Evolutionary conservation across 805 yeast species (phyloP).

Genomic region (Saturnispora mendoncae): DNA sequence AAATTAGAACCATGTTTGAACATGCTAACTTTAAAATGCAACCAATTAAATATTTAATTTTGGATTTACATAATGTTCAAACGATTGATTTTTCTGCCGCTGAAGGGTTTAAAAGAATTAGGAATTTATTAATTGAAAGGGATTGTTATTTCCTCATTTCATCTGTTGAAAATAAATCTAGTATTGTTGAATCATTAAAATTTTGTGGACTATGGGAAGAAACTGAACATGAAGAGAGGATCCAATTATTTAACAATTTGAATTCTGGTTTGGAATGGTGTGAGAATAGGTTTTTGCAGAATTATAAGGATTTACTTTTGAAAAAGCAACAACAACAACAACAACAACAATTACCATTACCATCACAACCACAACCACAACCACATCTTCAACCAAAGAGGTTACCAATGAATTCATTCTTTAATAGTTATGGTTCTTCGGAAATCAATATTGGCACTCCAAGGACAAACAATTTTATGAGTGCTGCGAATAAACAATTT

Average conservation of each 20-base stretch:
- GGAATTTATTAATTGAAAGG: constrained; percentile 64
- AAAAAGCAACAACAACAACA: background rate
- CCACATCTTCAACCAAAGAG: too few species aligned
- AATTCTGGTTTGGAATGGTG: constrained; percentile 95
- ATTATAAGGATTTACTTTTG: constrained; percentile 35
- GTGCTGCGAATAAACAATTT: constrained; percentile 40
- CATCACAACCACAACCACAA: too few species aligned
- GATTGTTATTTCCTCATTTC: constrained; percentile 67
- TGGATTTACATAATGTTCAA: constrained; percentile 77
- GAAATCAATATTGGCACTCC: constrained; percentile 37
- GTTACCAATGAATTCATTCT: constrained; percentile 12
- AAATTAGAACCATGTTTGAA: constrained; percentile 59
- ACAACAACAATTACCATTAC: too few species aligned
- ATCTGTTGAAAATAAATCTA: constrained; percentile 61
- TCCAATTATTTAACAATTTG: constrained; percentile 65
- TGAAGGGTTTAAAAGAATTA: constrained; percentile 84
- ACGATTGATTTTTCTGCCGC: constrained; percentile 91
- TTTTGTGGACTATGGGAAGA: constrained; percentile 76
- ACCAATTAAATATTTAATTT: constrained; percentile 70
- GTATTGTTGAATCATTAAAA: constrained; percentile 59
- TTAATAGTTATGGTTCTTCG: constrained; percentile 9
- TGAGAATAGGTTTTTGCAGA: constrained; percentile 76
- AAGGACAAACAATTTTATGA: constrained; percentile 41
- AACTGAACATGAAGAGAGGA: constrained; percentile 35
- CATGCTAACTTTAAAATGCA: constrained; percentile 37